Evolutionary conservation across 352 stramenopile species (phyloP), one percentile per base, ranked within the genome.

Genomic region (Phytophthora tentaculata): DNA sequence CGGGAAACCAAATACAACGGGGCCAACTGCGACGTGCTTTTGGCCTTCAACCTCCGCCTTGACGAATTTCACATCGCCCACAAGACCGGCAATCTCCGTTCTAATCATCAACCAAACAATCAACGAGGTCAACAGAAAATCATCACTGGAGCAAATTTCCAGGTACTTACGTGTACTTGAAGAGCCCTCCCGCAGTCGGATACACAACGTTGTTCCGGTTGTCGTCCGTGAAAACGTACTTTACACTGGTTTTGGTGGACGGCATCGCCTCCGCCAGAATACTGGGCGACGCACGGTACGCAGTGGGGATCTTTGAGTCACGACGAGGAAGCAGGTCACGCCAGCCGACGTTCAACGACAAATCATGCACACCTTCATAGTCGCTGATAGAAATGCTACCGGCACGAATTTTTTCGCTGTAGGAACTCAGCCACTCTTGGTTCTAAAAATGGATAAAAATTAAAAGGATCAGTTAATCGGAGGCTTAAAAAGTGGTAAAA

Each of bases 141-240:
- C 19, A 35, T 56, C 6, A 44, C 3, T 28, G 26, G 41, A 19
- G 32, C 17, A 59, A 10, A 23, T 19, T 6, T 43, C 12, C 41
- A 51, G 13, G 17, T 58, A 76, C 76, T 48, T 85, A 90, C 75
- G 84, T 88, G 73, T 92, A 91, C 67, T 95, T 91, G 61, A 97
- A 94, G 49, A 97, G 86, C n/a, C 89, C 89, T n/a, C 92, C 92
- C 47, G 67, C 56, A 43, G 88, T 96, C 17, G 92, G 92, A 41
- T 96, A 88, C 32, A 97, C 89, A 14, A 77, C n/a, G 56, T 96
- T 85, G 76, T 97, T 89, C 39, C 91, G 91, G 39, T 80, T 83
- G 64, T 98, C 92, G 52, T 96, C 86, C 49, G 89, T 96, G 68
- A 96, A 98, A n/a, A 92, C 85, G 64, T 98, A 97, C 70, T 96